These are phyloP conservation scores for Phaffia rhodozyma DNA, from an alignment of 1,284 basidiomycete species.

Conservation along the genomic window DNA sequence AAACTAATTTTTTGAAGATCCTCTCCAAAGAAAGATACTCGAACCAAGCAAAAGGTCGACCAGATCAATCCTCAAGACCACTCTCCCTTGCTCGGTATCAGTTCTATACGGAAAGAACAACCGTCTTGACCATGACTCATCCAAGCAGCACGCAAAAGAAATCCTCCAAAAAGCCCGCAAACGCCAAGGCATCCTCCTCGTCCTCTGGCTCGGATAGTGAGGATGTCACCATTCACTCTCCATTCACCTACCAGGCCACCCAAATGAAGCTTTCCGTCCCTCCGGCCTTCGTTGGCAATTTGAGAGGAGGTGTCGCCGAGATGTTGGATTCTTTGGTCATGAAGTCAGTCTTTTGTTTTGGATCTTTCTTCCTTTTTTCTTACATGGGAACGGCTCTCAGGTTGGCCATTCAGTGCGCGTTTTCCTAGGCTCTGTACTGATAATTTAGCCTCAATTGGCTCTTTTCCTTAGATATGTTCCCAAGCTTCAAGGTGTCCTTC, in stretches of 20 bases:
- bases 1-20: too few relatives aligned
- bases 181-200: not conserved
- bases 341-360: constrained; percentile 48
- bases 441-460: not conserved
- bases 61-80: not conserved
- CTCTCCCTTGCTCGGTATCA: not conserved
- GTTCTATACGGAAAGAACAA: not conserved
- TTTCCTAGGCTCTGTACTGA: not conserved
- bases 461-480: constrained; percentile 61
- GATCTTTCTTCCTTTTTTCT: constrained; percentile 3
- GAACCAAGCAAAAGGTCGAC: too few relatives aligned
- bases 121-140: too few relatives aligned
- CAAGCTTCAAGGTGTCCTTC: constrained; percentile 71
- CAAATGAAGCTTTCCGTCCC: constrained; percentile 14
- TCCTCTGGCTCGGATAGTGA: too few relatives aligned
- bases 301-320: constrained; percentile 55
- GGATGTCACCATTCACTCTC: not conserved
- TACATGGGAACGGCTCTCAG: not conserved
- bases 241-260: constrained; percentile 10
- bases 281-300: constrained; percentile 5
- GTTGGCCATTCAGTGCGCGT: too few relatives aligned
- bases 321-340: constrained; percentile 86
- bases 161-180: not conserved
- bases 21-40: too few relatives aligned
- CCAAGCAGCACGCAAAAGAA: too few relatives aligned